Percentiles rank a stretch among this genome's conserved stretches.
phyloP scores from a whole-genome alignment of 2,329 filamentous ascomycete genomes.

The Aspergillus ochraceoroseus region DNA sequence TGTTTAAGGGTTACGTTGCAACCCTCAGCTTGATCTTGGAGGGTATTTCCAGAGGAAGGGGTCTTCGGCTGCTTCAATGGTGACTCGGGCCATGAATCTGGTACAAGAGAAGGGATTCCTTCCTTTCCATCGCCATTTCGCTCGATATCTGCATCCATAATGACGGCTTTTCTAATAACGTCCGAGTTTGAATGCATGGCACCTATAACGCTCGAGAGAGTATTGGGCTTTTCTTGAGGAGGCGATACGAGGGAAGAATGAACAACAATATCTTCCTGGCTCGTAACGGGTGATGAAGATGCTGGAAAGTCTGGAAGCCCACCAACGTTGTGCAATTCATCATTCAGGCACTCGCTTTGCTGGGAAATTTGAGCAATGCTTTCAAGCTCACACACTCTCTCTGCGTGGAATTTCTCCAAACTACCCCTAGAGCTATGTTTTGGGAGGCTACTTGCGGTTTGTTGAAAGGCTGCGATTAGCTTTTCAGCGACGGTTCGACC shows the following conservation, averaged over 20 bases:
- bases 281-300: neutral
- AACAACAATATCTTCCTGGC: neutral
- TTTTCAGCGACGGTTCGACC: conserved; percentile 24
- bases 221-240: neutral
- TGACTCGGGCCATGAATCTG: conserved; percentile 1
- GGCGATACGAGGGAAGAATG: neutral
- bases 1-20: no score
- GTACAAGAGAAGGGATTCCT: neutral
- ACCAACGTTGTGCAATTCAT: no score
- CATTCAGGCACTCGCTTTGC: no score
- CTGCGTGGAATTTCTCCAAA: neutral
- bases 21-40: no score
- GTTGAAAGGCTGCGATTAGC: conserved; percentile 22
- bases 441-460: neutral
- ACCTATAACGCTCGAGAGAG: neutral
- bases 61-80: neutral
- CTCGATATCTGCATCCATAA: neutral
- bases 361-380: no score
- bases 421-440: neutral
- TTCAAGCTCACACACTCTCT: neutral
- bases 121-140: neutral
- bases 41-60: neutral
- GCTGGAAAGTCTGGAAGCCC: no score
- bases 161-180: neutral
- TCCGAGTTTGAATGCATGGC: neutral